phyloP scores from a whole-genome alignment of 495 filamentous ascomycete genomes.

The Amphirosellinia nigrospora region DNA sequence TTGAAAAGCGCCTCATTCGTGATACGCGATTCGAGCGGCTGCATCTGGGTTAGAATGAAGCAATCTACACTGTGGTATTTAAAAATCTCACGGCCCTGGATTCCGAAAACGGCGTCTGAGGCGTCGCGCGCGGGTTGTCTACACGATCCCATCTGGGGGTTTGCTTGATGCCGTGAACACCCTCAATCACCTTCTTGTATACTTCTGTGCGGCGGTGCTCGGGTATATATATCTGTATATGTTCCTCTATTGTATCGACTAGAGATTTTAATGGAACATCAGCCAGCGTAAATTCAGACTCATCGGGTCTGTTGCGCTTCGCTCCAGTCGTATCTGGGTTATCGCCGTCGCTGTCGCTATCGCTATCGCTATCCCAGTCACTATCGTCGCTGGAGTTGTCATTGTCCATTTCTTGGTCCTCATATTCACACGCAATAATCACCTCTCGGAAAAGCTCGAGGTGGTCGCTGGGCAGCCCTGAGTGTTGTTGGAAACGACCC shows the following conservation, averaged over 20 bases:
- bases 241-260: not conserved
- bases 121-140: conserved; percentile 11
- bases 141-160: not conserved
- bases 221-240: conserved; percentile 5
- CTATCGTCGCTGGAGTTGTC: not conserved
- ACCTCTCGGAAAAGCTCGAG: not conserved
- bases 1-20: not conserved
- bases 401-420: not conserved
- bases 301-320: not conserved
- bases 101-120: conserved; percentile 15
- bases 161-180: conserved; percentile 3
- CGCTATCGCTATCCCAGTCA: not conserved
- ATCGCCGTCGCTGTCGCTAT: not conserved
- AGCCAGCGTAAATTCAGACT: conserved; percentile 6
- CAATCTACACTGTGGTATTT: not conserved
- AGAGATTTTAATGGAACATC: conserved; percentile 7
- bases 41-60: not conserved
- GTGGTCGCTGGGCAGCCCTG: not conserved
- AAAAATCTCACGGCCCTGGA: conserved; percentile 11
- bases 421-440: not conserved
- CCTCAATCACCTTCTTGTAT: conserved; percentile 9
- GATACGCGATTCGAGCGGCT: conserved; percentile 1
- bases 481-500: conserved; percentile 1
- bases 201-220: conserved; percentile 8
- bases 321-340: not conserved